Evolutionary conservation across 257 asterid species (phyloP), one percentile per base, ranked within the genome.

Genomic region (Voacanga thouarsii): DNA sequence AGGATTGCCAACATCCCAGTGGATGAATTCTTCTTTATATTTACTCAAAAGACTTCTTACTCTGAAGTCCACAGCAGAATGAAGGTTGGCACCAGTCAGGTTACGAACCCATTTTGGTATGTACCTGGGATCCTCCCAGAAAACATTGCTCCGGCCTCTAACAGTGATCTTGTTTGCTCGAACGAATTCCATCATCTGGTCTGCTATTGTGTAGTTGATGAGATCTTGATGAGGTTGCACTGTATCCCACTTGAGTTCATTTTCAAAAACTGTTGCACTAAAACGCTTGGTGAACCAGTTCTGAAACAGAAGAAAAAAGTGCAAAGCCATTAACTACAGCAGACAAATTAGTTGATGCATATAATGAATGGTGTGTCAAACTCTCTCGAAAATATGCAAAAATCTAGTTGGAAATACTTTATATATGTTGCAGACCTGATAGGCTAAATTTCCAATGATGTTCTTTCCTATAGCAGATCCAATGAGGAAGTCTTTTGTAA

Each of bases 1-100:
- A 83, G 82, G 89, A 44, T 87, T 83, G 26, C 79, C 79, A 18
- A 87, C 87, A 71, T 87, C 90, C 90, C 89, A 87, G 49, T 87
- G 89, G 77, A 85, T 75, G 71, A 87, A 85, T 28, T 87, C 89
- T 33, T 77, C 80, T 80, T 64, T 85, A 82, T 83, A 87, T 78
- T 79, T 83, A 12, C 53, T 77, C 85, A 85, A 51, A 59, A 87
- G 82, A 69, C 86, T 81, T 55, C 50, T 50, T 16, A 87, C 85
- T 78, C 90, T 81, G 24, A 79, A 83, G 47, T 41, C 41, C 14
- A 87, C 89, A 21, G 87, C 89, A 51, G 78, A 75, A 57, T 80
- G 74, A 6, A 87, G 82, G 19, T 78, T 53, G 0, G 77, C 21
- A 37, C 80, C 78, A 10, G 85, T 78, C 21, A 87, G 81, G 64